phyloP scores from a whole-genome alignment of 2,329 filamentous ascomycete species.

The Xylaria sp. region DNA sequence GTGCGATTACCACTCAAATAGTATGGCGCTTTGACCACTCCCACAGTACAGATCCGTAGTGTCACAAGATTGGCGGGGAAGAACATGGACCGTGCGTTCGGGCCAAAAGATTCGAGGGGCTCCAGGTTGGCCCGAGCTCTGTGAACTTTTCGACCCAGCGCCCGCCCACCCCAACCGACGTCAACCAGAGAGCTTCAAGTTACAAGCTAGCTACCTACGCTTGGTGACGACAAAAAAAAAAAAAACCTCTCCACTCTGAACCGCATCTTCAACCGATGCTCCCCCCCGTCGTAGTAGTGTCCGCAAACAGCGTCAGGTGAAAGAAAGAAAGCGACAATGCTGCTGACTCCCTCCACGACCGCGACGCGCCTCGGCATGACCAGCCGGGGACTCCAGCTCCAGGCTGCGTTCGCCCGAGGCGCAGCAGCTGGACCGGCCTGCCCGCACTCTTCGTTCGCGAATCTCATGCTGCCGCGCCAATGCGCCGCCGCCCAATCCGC shows the following conservation, averaged over 20 bases:
- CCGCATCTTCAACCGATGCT: conserved; percentile 5
- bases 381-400: conserved; percentile 35
- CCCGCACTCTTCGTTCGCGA: conserved; percentile 28
- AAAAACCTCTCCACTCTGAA: conserved; percentile 9
- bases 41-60: too few species aligned
- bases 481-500: conserved; percentile 24
- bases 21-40: too few species aligned
- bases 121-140: conserved; percentile 22
- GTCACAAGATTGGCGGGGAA: too few species aligned
- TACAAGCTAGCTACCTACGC: neutral
- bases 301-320: conserved; percentile 11
- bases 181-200: conserved; percentile 15
- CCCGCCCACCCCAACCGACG: too few species aligned
- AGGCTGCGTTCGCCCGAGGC: conserved; percentile 30
- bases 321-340: conserved; percentile 29
- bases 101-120: neutral
- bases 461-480: conserved; percentile 29
- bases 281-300: conserved; percentile 4
- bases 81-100: neutral
- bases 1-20: too few species aligned
- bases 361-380: conserved; percentile 35
- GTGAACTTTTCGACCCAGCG: conserved; percentile 7
- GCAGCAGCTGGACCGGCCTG: too few species aligned
- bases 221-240: conserved; percentile 12
- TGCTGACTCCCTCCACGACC: conserved; percentile 33